Percentiles rank a stretch among this genome's conserved stretches.
These are phyloP conservation scores for Metschnikowia santaceciliae DNA, from an alignment of 805 yeast species.

Conservation along the genomic window DNA sequence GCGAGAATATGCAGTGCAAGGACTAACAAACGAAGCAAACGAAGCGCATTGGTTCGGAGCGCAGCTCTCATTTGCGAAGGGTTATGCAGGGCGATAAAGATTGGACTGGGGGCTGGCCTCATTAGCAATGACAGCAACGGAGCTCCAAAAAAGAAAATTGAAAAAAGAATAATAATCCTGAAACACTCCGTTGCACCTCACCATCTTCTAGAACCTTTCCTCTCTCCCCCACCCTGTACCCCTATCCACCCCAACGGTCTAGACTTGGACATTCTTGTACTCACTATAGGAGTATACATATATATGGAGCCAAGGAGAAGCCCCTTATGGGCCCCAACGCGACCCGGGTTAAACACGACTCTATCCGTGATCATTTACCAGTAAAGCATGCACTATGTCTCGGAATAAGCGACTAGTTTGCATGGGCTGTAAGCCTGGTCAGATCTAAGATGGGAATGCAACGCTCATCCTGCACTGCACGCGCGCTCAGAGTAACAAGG, in stretches of 20 bases:
- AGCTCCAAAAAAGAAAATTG: neutral
- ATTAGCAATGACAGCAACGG: neutral
- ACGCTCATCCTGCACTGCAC: neutral
- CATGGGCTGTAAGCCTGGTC: neutral
- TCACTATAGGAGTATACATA: too few relatives aligned
- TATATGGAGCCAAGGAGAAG: too few relatives aligned
- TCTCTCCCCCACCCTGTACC: too few relatives aligned
- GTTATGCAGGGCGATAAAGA: neutral
- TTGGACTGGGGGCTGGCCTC: neutral
- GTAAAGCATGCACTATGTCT: neutral
- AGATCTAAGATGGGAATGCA: neutral
- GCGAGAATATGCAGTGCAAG: neutral
- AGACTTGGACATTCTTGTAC: too few relatives aligned
- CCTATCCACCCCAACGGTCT: too few relatives aligned
- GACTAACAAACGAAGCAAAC: neutral
- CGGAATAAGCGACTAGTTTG: neutral
- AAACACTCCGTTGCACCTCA: neutral
- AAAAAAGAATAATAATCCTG: neutral
- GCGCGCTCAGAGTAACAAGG: neutral
- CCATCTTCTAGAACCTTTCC: too few relatives aligned
- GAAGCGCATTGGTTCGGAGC: neutral
- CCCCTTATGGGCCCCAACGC: too few relatives aligned
- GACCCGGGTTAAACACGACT: too few relatives aligned
- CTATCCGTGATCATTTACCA: too few relatives aligned
- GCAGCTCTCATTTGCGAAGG: neutral